Evolutionary conservation across 768 basidiomycete species (phyloP).

Genomic region (Mycena rebaudengoi): DNA sequence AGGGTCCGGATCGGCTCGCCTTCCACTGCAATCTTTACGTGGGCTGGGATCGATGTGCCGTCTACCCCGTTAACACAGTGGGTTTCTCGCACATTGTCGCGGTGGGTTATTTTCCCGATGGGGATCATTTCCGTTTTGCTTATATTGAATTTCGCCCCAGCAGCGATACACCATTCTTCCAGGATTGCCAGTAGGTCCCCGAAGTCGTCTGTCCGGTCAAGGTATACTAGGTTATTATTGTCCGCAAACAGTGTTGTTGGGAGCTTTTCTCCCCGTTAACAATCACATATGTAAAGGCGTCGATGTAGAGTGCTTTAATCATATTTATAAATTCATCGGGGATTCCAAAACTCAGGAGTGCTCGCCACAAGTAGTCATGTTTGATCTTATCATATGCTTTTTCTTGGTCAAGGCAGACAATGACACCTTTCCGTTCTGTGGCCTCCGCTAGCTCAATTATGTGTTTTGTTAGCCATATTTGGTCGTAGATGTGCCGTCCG

Average conservation of each 20-base stretch:
- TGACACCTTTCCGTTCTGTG: slow-evolving; percentile 17
- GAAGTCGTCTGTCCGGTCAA: slow-evolving; percentile 2
- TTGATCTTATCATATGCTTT: too few species aligned
- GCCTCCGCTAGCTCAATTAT: slow-evolving; percentile 15
- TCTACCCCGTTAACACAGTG: neutral
- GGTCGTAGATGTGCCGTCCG: slow-evolving; percentile 26
- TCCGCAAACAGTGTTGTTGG: slow-evolving; percentile 33
- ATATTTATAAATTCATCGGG: slow-evolving; percentile 22
- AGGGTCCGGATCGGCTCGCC: slow-evolving; percentile 6
- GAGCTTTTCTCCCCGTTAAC: slow-evolving; percentile 31
- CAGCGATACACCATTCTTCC: slow-evolving; percentile 4
- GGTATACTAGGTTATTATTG: slow-evolving; percentile 29
- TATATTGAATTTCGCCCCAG: neutral
- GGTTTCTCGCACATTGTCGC: neutral
- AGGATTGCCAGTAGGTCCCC: neutral
- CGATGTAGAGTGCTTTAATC: slow-evolving; percentile 29
- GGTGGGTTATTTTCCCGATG: slow-evolving; percentile 26
- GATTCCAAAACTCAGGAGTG: slow-evolving; percentile 2
- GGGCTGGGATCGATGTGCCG: neutral
- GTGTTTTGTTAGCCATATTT: slow-evolving; percentile 19
- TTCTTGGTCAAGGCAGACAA: slow-evolving; percentile 13
- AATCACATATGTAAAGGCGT: slow-evolving; percentile 28
- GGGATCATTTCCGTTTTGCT: slow-evolving; percentile 33
- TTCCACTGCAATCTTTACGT: slow-evolving; percentile 16
- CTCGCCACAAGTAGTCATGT: too few species aligned